A percentile compares a stretch with the other conserved stretches of the same genome.
Conservation (phyloP, 2,329 filamentous ascomycete species). For the Whalleya microplaca region DNA sequence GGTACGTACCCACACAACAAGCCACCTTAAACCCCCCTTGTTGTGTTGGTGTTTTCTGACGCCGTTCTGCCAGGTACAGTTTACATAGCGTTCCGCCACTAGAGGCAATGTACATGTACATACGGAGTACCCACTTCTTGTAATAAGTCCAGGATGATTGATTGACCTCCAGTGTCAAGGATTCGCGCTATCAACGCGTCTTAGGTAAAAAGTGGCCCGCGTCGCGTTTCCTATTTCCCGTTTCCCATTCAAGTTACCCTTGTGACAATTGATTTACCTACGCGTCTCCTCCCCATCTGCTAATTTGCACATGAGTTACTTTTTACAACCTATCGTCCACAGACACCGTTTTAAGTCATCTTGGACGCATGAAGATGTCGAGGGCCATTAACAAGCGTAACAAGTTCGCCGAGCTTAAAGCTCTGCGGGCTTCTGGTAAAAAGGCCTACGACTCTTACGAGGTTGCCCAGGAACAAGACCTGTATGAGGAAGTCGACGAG, state of each 20-base stretch:
- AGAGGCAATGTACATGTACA: no score
- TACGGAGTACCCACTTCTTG: no score
- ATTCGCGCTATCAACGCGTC: conserved; percentile 32
- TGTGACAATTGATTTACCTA: conserved; percentile 15
- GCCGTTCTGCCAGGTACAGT: no score
- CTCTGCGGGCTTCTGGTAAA: conserved; percentile 85
- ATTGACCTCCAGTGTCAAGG: conserved; percentile 14
- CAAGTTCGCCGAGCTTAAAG: conserved; percentile 77
- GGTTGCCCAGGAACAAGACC: conserved; percentile 77
- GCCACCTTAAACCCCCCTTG: no score
- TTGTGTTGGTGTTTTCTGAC: no score
- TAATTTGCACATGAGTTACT: conserved; percentile 13
- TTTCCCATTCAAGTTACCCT: conserved; percentile 15
- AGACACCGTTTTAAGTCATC: background rate
- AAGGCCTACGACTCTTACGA: conserved; percentile 88
- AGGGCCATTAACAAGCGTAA: conserved; percentile 47
- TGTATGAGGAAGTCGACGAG: conserved; percentile 97
- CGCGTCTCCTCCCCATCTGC: conserved; percentile 5
- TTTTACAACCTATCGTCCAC: conserved; percentile 3
- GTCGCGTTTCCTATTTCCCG: conserved; percentile 29
- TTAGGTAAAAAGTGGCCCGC: conserved; percentile 21
- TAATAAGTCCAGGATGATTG: background rate
- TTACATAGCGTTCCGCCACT: no score
- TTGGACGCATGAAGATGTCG: conserved; percentile 41
- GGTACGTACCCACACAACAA: no score